Evolutionary conservation across 2,329 filamentous ascomycete genomes (phyloP).

Genomic region (Penicillium hesseltinei): DNA sequence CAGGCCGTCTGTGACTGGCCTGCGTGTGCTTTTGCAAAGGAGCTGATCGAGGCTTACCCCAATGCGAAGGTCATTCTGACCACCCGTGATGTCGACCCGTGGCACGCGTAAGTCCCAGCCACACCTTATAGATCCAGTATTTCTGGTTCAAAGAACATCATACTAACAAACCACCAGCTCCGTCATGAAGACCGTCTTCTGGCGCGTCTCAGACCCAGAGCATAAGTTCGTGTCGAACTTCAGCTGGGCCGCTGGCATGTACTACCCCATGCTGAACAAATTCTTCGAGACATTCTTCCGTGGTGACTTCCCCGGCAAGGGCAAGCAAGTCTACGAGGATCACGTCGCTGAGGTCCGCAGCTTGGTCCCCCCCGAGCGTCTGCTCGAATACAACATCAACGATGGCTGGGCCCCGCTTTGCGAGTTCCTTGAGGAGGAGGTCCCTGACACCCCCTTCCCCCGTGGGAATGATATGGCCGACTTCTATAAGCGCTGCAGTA

Average conservation of each 20-base stretch:
- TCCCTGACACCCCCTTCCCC: constrained; percentile 52
- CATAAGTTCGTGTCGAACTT: constrained; percentile 55
- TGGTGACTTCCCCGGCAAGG: constrained; percentile 63
- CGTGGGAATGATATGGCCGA: constrained; percentile 55
- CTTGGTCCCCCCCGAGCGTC: constrained; percentile 49
- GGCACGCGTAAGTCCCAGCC: constrained; percentile 47
- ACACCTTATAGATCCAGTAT: not conserved
- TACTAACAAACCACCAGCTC: constrained; percentile 37
- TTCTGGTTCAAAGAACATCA: not conserved
- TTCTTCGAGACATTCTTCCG: constrained; percentile 69
- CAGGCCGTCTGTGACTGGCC: constrained; percentile 69
- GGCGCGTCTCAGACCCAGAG: constrained; percentile 65
- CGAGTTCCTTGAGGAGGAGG: constrained; percentile 54
- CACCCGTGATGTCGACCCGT: constrained; percentile 64
- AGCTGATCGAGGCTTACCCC: constrained; percentile 69
- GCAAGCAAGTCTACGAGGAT: constrained; percentile 61
- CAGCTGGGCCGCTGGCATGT: constrained; percentile 66
- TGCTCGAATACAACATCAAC: constrained; percentile 55
- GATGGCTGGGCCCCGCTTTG: constrained; percentile 56
- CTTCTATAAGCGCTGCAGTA: constrained; percentile 55
- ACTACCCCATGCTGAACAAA: constrained; percentile 68
- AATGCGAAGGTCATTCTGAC: constrained; percentile 70
- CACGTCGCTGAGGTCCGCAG: constrained; percentile 55
- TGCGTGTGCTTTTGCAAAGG: constrained; percentile 64
- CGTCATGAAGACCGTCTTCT: constrained; percentile 66